Percentiles rank a stretch among this genome's conserved stretches.
phyloP scores from a whole-genome alignment of 2,329 filamentous ascomycete species.

The Pyrenophora tritici-repentis region DNA sequence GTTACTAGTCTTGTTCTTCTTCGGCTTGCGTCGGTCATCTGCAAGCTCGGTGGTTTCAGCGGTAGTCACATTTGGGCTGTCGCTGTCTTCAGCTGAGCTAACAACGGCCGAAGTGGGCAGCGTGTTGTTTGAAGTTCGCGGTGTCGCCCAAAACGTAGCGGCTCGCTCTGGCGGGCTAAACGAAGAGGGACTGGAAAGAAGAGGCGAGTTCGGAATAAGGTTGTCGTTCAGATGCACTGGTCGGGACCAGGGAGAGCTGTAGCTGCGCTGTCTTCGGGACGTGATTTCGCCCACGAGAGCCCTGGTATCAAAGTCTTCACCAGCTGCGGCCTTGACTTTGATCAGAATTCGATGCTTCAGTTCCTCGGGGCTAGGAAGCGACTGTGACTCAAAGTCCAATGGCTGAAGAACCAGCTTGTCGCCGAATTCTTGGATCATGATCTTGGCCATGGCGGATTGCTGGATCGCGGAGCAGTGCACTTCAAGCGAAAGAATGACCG shows the following conservation, averaged over 20 bases:
- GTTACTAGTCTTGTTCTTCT: slow-evolving; percentile 73
- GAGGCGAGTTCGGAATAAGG: slow-evolving; percentile 54
- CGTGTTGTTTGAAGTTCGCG: slow-evolving; percentile 61
- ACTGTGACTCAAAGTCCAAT: slow-evolving; percentile 68
- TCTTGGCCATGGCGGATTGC: slow-evolving; percentile 85
- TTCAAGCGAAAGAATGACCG: slow-evolving; percentile 92
- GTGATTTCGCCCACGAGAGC: slow-evolving; percentile 43
- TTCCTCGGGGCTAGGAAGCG: slow-evolving; percentile 83
- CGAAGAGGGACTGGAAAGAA: slow-evolving; percentile 59
- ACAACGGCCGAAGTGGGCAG: slow-evolving; percentile 58
- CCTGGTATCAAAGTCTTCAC: slow-evolving; percentile 48
- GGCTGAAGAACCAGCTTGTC: slow-evolving; percentile 78
- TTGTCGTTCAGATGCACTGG: slow-evolving; percentile 65
- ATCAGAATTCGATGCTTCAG: slow-evolving; percentile 83
- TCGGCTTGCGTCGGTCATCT: slow-evolving; percentile 64
- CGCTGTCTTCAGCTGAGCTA: slow-evolving; percentile 77
- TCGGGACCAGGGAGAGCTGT: slow-evolving; percentile 76
- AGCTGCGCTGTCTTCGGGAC: slow-evolving; percentile 62
- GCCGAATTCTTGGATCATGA: slow-evolving; percentile 84
- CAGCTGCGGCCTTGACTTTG: slow-evolving; percentile 85
- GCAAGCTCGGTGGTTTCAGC: slow-evolving; percentile 55
- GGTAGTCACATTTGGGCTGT: slow-evolving; percentile 63
- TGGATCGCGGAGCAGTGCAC: slow-evolving; percentile 87
- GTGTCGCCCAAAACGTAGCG: slow-evolving; percentile 53
- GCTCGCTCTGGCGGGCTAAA: slow-evolving; percentile 58